Percentiles rank a stretch among this genome's conserved stretches.
phyloP scores from a whole-genome alignment of 441 rosid genomes.

The Arabidopsis hybrid region DNA sequence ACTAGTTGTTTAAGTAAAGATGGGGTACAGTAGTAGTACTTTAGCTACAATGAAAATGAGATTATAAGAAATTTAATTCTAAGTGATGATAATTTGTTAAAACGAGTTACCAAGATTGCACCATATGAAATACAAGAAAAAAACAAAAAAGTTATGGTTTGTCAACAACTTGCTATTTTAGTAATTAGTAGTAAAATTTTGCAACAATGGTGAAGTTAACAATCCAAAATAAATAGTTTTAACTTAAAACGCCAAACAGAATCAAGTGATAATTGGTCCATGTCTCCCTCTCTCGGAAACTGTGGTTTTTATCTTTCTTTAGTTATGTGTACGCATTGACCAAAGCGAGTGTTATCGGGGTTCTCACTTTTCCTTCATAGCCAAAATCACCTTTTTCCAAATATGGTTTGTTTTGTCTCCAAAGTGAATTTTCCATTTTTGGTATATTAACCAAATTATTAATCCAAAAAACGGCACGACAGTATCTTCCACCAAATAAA shows the following conservation, averaged over 20 bases:
- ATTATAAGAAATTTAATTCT: background rate
- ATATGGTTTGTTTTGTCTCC: constrained; percentile 36
- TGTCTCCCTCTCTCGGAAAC: constrained; percentile 33
- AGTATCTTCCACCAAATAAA: background rate
- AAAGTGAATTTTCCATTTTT: constrained; percentile 30
- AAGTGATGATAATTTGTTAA: background rate
- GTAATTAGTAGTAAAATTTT: constrained; percentile 5
- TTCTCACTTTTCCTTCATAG: constrained; percentile 1
- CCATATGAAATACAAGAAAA: background rate
- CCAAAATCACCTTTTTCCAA: constrained; percentile 32
- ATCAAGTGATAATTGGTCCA: constrained; percentile 40
- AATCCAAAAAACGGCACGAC: constrained; percentile 9
- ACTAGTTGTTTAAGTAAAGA: background rate
- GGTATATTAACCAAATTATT: constrained; percentile 2
- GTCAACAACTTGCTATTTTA: constrained; percentile 22
- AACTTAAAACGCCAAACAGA: constrained; percentile 2
- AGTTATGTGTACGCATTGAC: constrained; percentile 17
- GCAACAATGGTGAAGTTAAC: constrained; percentile 5
- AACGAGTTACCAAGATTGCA: background rate
- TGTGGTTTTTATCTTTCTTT: background rate
- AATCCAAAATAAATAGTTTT: background rate
- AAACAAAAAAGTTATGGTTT: background rate
- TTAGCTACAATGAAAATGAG: background rate
- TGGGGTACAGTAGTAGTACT: no score
- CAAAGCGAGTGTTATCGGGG: constrained; percentile 27